Evolutionary conservation across 306 rosid genomes (phyloP).

Genomic region (Cucurbita ficifolia): DNA sequence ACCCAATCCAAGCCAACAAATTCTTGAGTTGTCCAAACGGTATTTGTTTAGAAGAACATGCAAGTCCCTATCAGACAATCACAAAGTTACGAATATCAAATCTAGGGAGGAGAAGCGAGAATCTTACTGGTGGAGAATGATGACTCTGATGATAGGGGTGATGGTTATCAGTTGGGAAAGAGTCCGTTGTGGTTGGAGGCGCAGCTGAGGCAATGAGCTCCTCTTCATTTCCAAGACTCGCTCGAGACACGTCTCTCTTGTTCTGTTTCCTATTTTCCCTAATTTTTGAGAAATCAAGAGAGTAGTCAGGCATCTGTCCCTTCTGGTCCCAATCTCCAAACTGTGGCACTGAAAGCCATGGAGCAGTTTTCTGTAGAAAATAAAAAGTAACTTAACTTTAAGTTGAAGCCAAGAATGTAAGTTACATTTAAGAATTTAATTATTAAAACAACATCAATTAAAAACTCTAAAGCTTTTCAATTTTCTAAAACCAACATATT

Average conservation of each 20-base stretch:
- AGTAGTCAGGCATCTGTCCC: constrained; percentile 79
- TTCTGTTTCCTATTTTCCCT: constrained; percentile 91
- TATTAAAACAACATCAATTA: background rate
- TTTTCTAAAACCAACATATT: background rate
- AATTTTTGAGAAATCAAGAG: constrained; percentile 87
- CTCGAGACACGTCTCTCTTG: constrained; percentile 71
- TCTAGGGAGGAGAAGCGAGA: constrained; percentile 8
- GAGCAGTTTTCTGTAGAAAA: constrained; percentile 39
- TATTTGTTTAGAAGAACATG: background rate
- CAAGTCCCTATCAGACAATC: background rate
- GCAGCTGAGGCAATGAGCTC: constrained; percentile 50
- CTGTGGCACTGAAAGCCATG: constrained; percentile 93
- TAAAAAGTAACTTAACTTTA: background rate
- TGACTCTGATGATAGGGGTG: constrained; percentile 37
- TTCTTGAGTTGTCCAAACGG: background rate
- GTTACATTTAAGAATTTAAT: background rate
- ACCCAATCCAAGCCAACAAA: background rate
- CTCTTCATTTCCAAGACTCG: constrained; percentile 93
- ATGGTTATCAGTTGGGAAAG: constrained; percentile 27
- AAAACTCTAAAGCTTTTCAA: background rate
- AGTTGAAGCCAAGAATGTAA: constrained; percentile 1
- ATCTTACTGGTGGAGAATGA: constrained; percentile 73
- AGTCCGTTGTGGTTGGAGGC: constrained; percentile 14
- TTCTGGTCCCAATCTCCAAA: constrained; percentile 98
- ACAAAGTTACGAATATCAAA: background rate